Conservation (phyloP, 2,329 filamentous ascomycete genomes). For the Hyphodiscus sp. region DNA sequence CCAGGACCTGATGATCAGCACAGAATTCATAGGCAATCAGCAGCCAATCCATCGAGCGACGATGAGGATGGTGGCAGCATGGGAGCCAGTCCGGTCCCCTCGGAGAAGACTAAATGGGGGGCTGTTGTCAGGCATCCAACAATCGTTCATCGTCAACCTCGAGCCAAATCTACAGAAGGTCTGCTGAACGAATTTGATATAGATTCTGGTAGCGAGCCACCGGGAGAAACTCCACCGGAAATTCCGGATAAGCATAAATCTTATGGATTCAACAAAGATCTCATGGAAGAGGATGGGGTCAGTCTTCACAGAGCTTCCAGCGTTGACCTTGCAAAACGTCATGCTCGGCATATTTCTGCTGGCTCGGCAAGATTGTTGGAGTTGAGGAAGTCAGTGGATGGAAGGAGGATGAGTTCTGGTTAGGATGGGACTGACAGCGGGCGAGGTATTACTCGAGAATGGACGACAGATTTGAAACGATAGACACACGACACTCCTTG, state of each 20-base stretch:
- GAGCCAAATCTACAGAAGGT: conserved; percentile 54
- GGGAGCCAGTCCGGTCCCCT: conserved; percentile 16
- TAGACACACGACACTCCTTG: conserved; percentile 28
- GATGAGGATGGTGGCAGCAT: conserved; percentile 45
- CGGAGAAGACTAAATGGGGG: conserved; percentile 28
- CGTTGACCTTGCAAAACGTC: conserved; percentile 54
- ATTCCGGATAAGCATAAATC: conserved; percentile 22
- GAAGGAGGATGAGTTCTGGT: conserved; percentile 32
- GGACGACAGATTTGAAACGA: conserved; percentile 15
- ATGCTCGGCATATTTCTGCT: conserved; percentile 67
- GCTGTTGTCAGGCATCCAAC: conserved; percentile 44
- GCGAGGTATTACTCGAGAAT: conserved; percentile 6
- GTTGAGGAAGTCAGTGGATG: conserved; percentile 52
- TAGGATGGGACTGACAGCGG: conserved; percentile 11
- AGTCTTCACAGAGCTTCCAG: conserved; percentile 60
- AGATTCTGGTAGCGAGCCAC: conserved; percentile 14
- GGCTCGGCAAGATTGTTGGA: conserved; percentile 72
- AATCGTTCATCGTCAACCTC: conserved; percentile 55
- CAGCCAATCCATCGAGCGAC: conserved; percentile 48
- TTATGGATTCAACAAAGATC: conserved; percentile 10
- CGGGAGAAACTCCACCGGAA: conserved; percentile 28
- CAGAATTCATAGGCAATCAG: conserved; percentile 35
- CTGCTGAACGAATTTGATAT: conserved; percentile 32
- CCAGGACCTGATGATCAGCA: conserved; percentile 30
- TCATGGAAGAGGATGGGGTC: conserved; percentile 14